These are phyloP conservation scores for Iris pallida DNA, from an alignment of 116 monocot genomes.

Conservation along the genomic window DNA sequence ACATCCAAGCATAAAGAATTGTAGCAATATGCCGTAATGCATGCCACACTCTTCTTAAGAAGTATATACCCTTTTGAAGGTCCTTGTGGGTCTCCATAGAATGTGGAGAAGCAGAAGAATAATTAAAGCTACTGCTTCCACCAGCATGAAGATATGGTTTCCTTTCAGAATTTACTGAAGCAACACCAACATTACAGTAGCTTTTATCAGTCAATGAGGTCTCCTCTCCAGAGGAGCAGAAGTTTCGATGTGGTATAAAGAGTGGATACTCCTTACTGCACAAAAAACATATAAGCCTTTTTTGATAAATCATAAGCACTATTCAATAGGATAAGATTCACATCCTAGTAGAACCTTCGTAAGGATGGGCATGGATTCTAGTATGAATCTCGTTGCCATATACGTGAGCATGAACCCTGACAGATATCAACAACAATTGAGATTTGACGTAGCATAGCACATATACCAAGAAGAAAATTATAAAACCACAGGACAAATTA, in stretches of 20 bases:
- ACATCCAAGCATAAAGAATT: conserved; percentile 70
- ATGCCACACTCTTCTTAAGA: conserved; percentile 93
- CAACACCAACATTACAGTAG: conserved; percentile 77
- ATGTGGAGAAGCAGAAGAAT: conserved; percentile 62
- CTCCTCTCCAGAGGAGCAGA: conserved; percentile 62
- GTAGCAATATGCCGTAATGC: conserved; percentile 80
- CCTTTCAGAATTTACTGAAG: conserved; percentile 76
- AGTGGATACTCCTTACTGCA: conserved; percentile 92
- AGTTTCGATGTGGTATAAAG: conserved; percentile 77
- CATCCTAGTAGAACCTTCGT: conserved; percentile 48
- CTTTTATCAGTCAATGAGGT: conserved; percentile 81
- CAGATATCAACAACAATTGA: conserved; percentile 1
- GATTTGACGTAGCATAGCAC: too few relatives aligned
- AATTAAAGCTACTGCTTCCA: conserved; percentile 51
- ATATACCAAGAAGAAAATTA: too few relatives aligned
- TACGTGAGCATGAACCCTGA: conserved; percentile 95
- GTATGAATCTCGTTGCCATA: conserved; percentile 95
- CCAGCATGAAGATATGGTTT: conserved; percentile 47
- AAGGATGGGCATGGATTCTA: conserved; percentile 90
- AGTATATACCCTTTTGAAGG: conserved; percentile 90
- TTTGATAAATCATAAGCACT: not conserved
- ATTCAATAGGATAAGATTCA: not conserved
- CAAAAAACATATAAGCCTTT: conserved; percentile 11
- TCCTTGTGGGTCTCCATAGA: conserved; percentile 73
- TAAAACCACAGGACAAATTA: too few relatives aligned